Percentiles rank a stretch among this genome's conserved stretches.
Conservation (phyloP, 2,329 filamentous ascomycete genomes). For the Penicillium thymicola region DNA sequence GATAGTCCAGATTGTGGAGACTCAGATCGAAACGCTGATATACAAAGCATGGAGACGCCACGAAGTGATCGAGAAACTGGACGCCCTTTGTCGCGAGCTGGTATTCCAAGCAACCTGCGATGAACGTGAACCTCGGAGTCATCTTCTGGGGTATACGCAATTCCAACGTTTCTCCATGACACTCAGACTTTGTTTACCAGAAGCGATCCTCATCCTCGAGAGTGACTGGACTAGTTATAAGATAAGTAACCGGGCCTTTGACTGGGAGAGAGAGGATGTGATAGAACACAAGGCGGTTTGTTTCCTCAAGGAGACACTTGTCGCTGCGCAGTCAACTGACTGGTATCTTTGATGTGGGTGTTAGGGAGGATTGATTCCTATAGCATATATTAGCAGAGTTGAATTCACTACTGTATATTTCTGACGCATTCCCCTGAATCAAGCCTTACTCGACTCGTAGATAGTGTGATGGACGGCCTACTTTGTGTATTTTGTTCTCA, state of each 20-base stretch:
- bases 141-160: background rate
- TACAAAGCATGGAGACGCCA: background rate
- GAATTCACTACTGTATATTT: no score
- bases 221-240: background rate
- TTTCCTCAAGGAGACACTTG: background rate
- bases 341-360: background rate
- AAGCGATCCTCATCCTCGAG: background rate
- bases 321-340: background rate
- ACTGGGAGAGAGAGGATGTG: background rate
- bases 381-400: background rate
- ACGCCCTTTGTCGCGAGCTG: background rate
- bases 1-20: background rate
- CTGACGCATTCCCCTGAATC: no score
- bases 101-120: background rate
- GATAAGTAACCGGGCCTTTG: background rate
- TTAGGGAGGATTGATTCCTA: background rate
- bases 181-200: background rate
- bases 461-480: background rate
- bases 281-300: background rate
- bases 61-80: background rate
- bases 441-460: background rate
- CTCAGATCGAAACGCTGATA: background rate
- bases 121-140: background rate
- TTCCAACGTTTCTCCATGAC: conserved; percentile 1
- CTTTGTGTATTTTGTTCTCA: no score